Percentiles rank a stretch among this genome's conserved stretches.
Evolutionary conservation across 345 rosid genomes (phyloP).

Genomic region (Camelina neglecta): DNA sequence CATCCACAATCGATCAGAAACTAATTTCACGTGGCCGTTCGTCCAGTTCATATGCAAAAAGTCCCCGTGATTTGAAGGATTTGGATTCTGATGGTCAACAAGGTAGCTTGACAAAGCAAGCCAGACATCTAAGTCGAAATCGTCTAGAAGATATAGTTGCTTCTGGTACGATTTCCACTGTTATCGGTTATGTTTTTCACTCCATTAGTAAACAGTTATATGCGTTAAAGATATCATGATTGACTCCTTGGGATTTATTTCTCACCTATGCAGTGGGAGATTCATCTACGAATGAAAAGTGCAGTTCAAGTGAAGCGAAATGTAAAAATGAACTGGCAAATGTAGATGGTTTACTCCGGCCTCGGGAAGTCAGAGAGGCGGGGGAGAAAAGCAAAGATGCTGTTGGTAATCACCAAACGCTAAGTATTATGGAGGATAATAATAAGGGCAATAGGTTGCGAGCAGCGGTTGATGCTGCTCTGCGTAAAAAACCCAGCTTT

Average conservation of each 20-base stretch:
- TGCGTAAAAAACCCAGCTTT: slow-evolving; percentile 72
- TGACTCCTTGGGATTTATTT: slow-evolving; percentile 17
- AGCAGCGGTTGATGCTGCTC: slow-evolving; percentile 84
- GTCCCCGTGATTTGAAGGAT: slow-evolving; percentile 60
- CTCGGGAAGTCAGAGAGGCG: slow-evolving; percentile 54
- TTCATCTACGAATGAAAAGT: slow-evolving; percentile 47
- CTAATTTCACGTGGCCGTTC: slow-evolving; percentile 59
- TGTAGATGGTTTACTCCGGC: slow-evolving; percentile 55
- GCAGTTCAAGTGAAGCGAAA: slow-evolving; percentile 49
- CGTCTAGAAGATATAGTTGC: slow-evolving; percentile 55
- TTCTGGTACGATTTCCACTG: slow-evolving; percentile 58
- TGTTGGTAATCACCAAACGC: slow-evolving; percentile 48
- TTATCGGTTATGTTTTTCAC: slow-evolving; percentile 13
- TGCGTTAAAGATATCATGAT: slow-evolving; percentile 17
- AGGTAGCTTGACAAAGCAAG: slow-evolving; percentile 57
- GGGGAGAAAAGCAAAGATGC: slow-evolving; percentile 62
- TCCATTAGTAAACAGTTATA: neutral
- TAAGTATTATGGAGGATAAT: slow-evolving; percentile 52
- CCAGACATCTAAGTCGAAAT: slow-evolving; percentile 54
- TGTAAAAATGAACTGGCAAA: slow-evolving; percentile 64
- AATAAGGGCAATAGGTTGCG: slow-evolving; percentile 64
- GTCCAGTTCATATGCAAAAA: slow-evolving; percentile 48
- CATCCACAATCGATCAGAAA: slow-evolving; percentile 63
- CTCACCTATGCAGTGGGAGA: slow-evolving; percentile 56
- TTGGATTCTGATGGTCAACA: slow-evolving; percentile 62